These are phyloP conservation scores for Cercospora zeina DNA, from an alignment of 2,329 filamentous ascomycete species.

Conservation along the genomic window DNA sequence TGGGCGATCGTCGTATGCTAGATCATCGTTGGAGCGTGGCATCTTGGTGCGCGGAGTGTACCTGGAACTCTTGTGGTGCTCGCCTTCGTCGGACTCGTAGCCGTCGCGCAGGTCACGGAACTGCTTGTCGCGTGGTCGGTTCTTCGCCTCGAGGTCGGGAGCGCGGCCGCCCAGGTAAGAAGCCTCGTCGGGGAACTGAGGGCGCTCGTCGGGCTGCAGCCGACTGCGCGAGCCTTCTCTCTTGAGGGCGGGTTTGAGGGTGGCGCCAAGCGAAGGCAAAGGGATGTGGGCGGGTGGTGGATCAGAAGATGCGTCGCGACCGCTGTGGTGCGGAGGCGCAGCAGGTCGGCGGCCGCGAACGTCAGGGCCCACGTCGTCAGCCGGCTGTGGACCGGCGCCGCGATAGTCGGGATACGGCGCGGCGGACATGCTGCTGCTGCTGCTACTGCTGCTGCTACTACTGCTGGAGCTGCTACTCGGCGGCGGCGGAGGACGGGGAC, in stretches of 20 bases:
- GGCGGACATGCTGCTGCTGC: conserved; percentile 6
- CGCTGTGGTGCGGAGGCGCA: conserved; percentile 2
- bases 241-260: conserved; percentile 37
- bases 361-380: conserved; percentile 10
- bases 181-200: conserved; percentile 41
- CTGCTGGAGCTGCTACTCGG: not conserved
- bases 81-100: conserved; percentile 43
- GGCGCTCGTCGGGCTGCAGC: conserved; percentile 33
- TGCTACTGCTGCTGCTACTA: not conserved
- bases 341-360: conserved; percentile 12
- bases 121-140: conserved; percentile 33
- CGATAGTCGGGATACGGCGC: conserved; percentile 7
- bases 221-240: conserved; percentile 38
- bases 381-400: not conserved
- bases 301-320: conserved; percentile 11
- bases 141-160: conserved; percentile 41
- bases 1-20: conserved; percentile 12
- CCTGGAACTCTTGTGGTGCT: conserved; percentile 32
- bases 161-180: conserved; percentile 37
- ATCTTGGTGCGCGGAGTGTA: conserved; percentile 21
- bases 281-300: conserved; percentile 29
- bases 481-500: not conserved
- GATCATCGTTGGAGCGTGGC: conserved; percentile 17
- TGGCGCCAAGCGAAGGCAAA: conserved; percentile 39
- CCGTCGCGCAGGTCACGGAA: conserved; percentile 42